A percentile compares a stretch with the other conserved stretches of the same genome.
phyloP scores from a whole-genome alignment of 2,329 filamentous ascomycete genomes.

The Calonectria pseudoreteaudii region DNA sequence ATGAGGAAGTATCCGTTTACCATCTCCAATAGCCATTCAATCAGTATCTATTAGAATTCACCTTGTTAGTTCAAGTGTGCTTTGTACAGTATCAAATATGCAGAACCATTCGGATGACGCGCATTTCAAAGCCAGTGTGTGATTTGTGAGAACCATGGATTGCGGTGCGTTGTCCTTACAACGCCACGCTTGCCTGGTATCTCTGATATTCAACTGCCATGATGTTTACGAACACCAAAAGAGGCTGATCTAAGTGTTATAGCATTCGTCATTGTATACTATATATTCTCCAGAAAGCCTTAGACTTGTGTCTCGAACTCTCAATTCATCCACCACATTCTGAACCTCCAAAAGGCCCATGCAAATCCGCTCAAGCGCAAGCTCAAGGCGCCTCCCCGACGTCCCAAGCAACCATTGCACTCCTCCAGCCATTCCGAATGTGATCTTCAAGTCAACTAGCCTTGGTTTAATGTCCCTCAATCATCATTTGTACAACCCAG shows the following conservation, averaged over 20 bases:
- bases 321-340: conserved; percentile 30
- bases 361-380: conserved; percentile 23
- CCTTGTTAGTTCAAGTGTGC: not conserved
- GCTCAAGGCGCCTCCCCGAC: conserved; percentile 26
- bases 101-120: not conserved
- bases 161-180: not conserved
- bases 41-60: not conserved
- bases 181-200: not conserved
- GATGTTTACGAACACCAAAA: not conserved
- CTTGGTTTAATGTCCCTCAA: conserved; percentile 19
- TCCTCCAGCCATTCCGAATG: conserved; percentile 20
- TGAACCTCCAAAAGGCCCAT: conserved; percentile 29
- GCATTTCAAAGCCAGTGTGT: not conserved
- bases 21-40: not conserved
- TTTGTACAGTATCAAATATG: not conserved
- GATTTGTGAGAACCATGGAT: not conserved
- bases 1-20: not conserved
- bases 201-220: not conserved
- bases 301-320: conserved; percentile 37
- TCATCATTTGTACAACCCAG: conserved; percentile 41
- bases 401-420: conserved; percentile 25
- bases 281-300: conserved; percentile 37
- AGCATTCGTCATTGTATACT: conserved; percentile 43
- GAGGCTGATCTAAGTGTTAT: conserved; percentile 34
- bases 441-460: conserved; percentile 24